A percentile compares a stretch with the other conserved stretches of the same genome.
phyloP scores from a whole-genome alignment of 2,329 filamentous ascomycete genomes.

The Arthrocladium fulminans region DNA sequence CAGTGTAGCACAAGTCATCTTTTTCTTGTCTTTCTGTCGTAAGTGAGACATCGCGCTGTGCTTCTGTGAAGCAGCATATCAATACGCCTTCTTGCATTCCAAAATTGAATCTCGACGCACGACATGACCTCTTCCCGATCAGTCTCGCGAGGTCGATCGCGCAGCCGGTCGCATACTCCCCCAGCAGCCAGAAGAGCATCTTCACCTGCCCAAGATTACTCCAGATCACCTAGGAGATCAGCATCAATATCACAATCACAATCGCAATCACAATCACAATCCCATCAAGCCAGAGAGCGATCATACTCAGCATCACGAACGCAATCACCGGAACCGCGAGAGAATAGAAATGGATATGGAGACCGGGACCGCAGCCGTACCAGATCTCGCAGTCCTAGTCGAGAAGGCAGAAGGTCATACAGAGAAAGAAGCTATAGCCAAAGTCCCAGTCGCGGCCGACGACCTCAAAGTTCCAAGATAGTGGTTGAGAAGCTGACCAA shows the following conservation, averaged over 20 bases:
- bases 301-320: conserved; percentile 26
- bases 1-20: too few relatives aligned
- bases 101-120: neutral
- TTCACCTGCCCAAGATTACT: conserved; percentile 9
- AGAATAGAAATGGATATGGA: conserved; percentile 23
- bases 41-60: neutral
- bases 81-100: neutral
- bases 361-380: conserved; percentile 22
- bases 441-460: conserved; percentile 25
- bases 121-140: conserved; percentile 15
- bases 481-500: conserved; percentile 94
- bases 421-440: conserved; percentile 32
- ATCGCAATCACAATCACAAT: neutral
- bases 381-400: conserved; percentile 33
- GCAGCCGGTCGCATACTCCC: conserved; percentile 19
- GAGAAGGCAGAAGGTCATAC: conserved; percentile 29
- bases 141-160: conserved; percentile 21
- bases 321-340: conserved; percentile 24
- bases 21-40: too few relatives aligned
- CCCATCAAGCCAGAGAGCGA: neutral
- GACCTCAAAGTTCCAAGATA: conserved; percentile 52
- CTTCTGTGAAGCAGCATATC: neutral
- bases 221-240: conserved; percentile 5
- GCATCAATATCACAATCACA: neutral
- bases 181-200: conserved; percentile 14